Evolutionary conservation across 169 alveolate species (phyloP), one percentile per base, ranked within the genome.

Genomic region (Ichthyophthirius multifiliis): DNA sequence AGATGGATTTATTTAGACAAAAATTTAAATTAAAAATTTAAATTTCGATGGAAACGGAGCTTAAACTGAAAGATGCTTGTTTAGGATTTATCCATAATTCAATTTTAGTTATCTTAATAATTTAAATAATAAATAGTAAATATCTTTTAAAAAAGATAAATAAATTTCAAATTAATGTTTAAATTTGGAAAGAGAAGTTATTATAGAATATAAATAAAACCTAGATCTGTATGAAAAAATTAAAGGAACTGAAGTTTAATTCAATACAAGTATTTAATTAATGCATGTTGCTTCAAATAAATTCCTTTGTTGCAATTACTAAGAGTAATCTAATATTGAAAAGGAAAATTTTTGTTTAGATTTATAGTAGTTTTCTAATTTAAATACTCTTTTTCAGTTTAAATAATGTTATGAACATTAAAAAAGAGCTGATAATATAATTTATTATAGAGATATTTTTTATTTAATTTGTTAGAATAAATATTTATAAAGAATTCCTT

Each of bases 1-100:
- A n/a, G 77, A 67, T 67, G 77, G 77, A n/a, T 67, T 67, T 39
- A 39, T 67, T 0, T 37, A 67, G 27, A 67, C n/a, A 18, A 37
- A 20, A 18, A 39, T 62, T 39, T 67, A 39, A 1, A 39, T 67
- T 1, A 31, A 35, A 67, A 62, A 34, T 39, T 10, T 37, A 1
- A 37, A 32, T 5, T 67, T 9, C 18, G 62, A 67, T 37, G 77
- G 77, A 12, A 18, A 32, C 4, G 77, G 62, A 67, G 35, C 48
- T 12, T 2, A 37, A 1, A 18, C 20, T 39, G 77, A 67, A 37
- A 37, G 48, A n/a, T 67, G 77, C 9, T 30, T 18, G 16, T 67
- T 67, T 23, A 34, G 20, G 23, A 44, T 67, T 7, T 67, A 67
- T 20, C 77, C 77, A 9, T 34, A 41, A 13, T 67, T 67, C 20